Conservation (phyloP, 495 filamentous ascomycete species). For the Lepraria neglecta region DNA sequence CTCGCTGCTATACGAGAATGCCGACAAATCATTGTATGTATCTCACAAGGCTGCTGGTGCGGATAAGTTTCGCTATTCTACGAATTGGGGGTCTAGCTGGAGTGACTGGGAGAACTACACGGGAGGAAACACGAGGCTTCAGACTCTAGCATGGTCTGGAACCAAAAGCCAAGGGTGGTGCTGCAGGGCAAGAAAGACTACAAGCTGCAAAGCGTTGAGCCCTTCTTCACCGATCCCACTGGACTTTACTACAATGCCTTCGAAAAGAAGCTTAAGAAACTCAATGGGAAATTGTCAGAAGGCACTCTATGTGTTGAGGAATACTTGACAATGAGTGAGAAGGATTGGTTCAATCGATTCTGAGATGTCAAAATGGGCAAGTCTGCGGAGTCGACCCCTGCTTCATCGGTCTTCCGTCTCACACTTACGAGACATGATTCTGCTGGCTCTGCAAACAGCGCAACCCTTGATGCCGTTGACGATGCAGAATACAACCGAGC, state of each 20-base stretch:
- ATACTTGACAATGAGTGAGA: constrained; percentile 56
- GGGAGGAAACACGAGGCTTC: constrained; percentile 36
- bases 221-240: constrained; percentile 60
- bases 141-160: constrained; percentile 44
- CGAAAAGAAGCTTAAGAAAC: constrained; percentile 44
- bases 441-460: constrained; percentile 8
- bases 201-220: constrained; percentile 57
- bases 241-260: constrained; percentile 53
- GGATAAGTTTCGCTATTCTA: constrained; percentile 51
- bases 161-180: constrained; percentile 51
- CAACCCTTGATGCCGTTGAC: constrained; percentile 1
- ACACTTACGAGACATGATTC: constrained; percentile 14
- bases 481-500: constrained; percentile 20
- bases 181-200: constrained; percentile 49
- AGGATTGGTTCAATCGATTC: constrained; percentile 56
- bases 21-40: constrained; percentile 36
- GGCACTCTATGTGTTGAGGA: constrained; percentile 55
- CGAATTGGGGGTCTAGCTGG: constrained; percentile 49
- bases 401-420: constrained; percentile 37
- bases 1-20: constrained; percentile 39
- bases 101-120: constrained; percentile 49
- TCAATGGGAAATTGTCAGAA: constrained; percentile 50
- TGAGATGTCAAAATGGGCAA: constrained; percentile 46
- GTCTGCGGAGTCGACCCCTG: constrained; percentile 34
- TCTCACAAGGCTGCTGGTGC: constrained; percentile 54